These are phyloP conservation scores for Melastoma candidum DNA, from an alignment of 441 rosid genomes.

Conservation along the genomic window DNA sequence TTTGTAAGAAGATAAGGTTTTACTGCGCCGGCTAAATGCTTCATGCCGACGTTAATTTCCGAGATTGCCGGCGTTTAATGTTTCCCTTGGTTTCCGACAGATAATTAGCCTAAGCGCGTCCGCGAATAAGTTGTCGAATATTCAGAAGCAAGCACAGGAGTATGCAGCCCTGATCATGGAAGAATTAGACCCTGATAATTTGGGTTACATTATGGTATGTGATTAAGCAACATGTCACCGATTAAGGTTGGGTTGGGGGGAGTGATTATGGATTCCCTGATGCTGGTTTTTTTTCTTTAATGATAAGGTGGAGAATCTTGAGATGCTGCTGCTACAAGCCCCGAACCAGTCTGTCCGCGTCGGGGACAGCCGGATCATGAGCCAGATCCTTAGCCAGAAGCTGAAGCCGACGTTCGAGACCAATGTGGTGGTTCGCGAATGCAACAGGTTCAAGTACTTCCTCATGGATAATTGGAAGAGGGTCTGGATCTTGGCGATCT, in stretches of 20 bases:
- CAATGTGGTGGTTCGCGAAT: not conserved
- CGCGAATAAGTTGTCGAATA: conserved; percentile 72
- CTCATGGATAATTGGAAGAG: conserved; percentile 52
- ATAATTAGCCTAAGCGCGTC: conserved; percentile 85
- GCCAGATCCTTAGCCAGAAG: conserved; percentile 81
- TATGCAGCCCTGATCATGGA: conserved; percentile 91
- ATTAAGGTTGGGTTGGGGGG: not conserved
- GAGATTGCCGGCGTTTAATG: not conserved
- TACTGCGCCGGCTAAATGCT: not conserved
- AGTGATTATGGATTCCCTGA: not conserved
- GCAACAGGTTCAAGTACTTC: conserved; percentile 25
- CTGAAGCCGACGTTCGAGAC: conserved; percentile 21
- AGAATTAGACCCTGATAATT: conserved; percentile 78
- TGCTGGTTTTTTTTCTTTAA: not conserved
- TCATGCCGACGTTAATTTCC: not conserved
- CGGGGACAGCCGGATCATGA: conserved; percentile 64
- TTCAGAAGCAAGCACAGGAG: conserved; percentile 75
- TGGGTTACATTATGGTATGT: conserved; percentile 75
- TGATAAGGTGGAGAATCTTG: conserved; percentile 62
- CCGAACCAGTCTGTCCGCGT: conserved; percentile 52
- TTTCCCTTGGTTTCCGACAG: conserved; percentile 22
- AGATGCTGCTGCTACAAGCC: conserved; percentile 69
- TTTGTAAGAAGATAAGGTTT: conserved; percentile 5
- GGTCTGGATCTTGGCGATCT: conserved; percentile 45
- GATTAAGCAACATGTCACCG: not conserved